Evolutionary conservation across 2,329 filamentous ascomycete species (phyloP).

Genomic region (Stylonectria norvegica): DNA sequence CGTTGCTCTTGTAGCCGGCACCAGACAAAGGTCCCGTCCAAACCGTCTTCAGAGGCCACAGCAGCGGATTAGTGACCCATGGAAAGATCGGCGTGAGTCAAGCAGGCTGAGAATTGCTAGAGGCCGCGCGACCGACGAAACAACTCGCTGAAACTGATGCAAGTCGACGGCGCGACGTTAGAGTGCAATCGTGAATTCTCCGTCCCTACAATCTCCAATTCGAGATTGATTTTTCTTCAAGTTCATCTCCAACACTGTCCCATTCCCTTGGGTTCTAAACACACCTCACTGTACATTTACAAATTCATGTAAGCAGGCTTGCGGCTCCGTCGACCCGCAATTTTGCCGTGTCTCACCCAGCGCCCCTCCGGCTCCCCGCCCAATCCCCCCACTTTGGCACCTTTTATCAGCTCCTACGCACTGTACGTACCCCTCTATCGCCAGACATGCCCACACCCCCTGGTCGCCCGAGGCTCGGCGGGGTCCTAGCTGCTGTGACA

Average conservation of each 20-base stretch:
- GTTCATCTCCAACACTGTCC: too few relatives aligned
- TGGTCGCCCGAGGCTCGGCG: too few relatives aligned
- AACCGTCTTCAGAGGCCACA: constrained; percentile 15
- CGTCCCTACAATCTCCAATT: too few relatives aligned
- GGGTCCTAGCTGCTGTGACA: neutral
- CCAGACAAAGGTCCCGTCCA: too few relatives aligned
- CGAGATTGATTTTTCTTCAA: too few relatives aligned
- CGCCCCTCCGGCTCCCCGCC: neutral
- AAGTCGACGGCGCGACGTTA: too few relatives aligned
- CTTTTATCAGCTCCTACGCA: too few relatives aligned
- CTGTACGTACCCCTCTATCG: neutral
- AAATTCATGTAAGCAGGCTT: neutral
- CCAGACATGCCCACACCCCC: neutral
- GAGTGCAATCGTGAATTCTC: too few relatives aligned
- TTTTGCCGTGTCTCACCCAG: neutral
- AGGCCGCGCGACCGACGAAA: neutral
- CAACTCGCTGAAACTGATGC: neutral
- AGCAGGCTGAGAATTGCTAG: constrained; percentile 7
- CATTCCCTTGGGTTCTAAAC: too few relatives aligned
- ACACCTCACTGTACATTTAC: neutral
- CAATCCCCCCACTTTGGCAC: neutral
- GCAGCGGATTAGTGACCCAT: constrained; percentile 13
- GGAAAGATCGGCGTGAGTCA: constrained; percentile 26
- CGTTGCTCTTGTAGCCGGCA: neutral
- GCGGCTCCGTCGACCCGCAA: neutral